Conservation (phyloP, 768 basidiomycete genomes). For the Mycena pura region DNA sequence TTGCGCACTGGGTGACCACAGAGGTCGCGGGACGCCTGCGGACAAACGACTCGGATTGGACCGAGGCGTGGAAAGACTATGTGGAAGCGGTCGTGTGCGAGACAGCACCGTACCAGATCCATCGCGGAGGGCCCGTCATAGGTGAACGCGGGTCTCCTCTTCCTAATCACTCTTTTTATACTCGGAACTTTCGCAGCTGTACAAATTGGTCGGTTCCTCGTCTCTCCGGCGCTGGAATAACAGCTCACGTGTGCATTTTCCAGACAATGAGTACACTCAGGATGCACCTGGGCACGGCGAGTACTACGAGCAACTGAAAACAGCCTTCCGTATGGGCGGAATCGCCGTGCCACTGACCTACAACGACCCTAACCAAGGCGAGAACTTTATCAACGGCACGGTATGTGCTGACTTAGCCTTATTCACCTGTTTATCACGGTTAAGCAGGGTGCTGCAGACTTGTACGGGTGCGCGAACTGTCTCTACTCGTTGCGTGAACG, state of each 20-base stretch:
- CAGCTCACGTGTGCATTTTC: background rate
- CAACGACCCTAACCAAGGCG: constrained; percentile 67
- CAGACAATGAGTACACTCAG: constrained; percentile 82
- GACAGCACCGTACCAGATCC: constrained; percentile 71
- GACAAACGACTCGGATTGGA: constrained; percentile 77
- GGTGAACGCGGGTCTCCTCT: constrained; percentile 51
- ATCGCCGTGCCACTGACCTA: constrained; percentile 79
- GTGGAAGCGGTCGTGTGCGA: constrained; percentile 68
- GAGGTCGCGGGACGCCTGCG: constrained; percentile 70
- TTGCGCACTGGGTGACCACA: constrained; percentile 72
- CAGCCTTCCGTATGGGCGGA: constrained; percentile 55
- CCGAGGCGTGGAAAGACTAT: constrained; percentile 74
- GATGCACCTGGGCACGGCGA: constrained; percentile 48
- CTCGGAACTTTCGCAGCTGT: constrained; percentile 3
- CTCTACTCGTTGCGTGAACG: too few species aligned
- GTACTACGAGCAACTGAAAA: constrained; percentile 71
- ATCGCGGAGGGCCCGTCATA: constrained; percentile 77
- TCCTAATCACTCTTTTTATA: constrained; percentile 51
- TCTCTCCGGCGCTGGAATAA: background rate
- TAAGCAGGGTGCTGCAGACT: constrained; percentile 76
- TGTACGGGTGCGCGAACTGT: constrained; percentile 74
- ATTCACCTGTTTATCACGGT: background rate
- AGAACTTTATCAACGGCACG: constrained; percentile 75
- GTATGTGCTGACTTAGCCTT: constrained; percentile 39
- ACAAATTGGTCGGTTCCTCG: constrained; percentile 10